Evolutionary conservation across 495 filamentous ascomycete species (phyloP).

Genomic region (Jackrogersella multiformis): DNA sequence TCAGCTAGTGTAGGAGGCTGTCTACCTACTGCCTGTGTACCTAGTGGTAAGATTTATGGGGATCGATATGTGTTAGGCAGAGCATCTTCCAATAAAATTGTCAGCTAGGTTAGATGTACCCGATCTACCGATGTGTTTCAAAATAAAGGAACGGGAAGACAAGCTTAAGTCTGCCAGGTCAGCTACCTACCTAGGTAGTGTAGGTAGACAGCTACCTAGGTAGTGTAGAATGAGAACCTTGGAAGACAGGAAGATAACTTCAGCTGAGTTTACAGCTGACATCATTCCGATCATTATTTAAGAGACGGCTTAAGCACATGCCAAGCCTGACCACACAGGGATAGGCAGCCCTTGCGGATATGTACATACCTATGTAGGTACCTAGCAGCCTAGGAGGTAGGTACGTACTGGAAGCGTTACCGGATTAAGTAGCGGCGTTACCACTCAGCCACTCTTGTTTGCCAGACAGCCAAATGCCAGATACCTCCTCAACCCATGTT

Average conservation of each 20-base stretch:
- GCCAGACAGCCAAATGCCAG: not conserved
- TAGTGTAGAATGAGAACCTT: too few species aligned
- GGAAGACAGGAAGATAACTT: not conserved
- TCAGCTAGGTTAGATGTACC: not conserved
- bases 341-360: not conserved
- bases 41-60: conserved; percentile 25
- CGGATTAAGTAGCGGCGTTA: not conserved
- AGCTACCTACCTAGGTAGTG: too few species aligned
- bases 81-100: conserved; percentile 16
- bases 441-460: not conserved
- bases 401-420: not conserved
- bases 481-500: too few species aligned
- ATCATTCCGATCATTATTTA: too few species aligned
- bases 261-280: conserved; percentile 33
- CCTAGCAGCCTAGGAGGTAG: not conserved
- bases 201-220: too few species aligned
- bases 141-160: not conserved
- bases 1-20: too few species aligned
- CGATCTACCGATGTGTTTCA: not conserved
- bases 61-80: conserved; percentile 15
- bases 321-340: conserved; percentile 37
- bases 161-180: not conserved
- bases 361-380: not conserved
- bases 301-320: too few species aligned
- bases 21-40: too few species aligned